These are phyloP conservation scores for Talaromyces sp. DNA, from an alignment of 2,329 filamentous ascomycete genomes.

Conservation along the genomic window DNA sequence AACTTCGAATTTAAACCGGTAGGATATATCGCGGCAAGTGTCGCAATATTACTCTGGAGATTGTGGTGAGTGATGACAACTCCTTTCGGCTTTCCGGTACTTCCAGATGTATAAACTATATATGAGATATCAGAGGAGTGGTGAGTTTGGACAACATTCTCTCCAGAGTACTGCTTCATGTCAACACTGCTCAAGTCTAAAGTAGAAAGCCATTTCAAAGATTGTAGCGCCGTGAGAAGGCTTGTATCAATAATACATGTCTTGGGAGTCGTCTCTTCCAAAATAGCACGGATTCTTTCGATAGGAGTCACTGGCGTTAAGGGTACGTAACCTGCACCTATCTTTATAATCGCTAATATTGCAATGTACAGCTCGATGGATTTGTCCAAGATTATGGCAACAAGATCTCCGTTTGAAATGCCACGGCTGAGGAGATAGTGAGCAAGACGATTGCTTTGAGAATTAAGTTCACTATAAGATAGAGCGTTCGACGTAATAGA, in stretches of 20 bases:
- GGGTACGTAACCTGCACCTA: conserved; percentile 76
- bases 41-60: conserved; percentile 70
- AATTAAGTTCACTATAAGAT: conserved; percentile 65
- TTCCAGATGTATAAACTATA: conserved; percentile 79
- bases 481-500: conserved; percentile 42
- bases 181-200: conserved; percentile 19
- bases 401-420: conserved; percentile 52
- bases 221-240: conserved; percentile 1
- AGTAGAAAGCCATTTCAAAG: conserved; percentile 18
- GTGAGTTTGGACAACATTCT: conserved; percentile 17
- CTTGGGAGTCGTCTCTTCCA: conserved; percentile 57
- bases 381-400: conserved; percentile 78
- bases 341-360: conserved; percentile 71
- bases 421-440: conserved; percentile 51
- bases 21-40: conserved; percentile 66
- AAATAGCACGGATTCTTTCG: conserved; percentile 59
- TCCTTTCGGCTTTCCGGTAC: conserved; percentile 75
- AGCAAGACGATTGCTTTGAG: conserved; percentile 62
- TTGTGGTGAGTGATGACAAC: conserved; percentile 74
- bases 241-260: conserved; percentile 42
- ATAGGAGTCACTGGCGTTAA: conserved; percentile 68
- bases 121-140: conserved; percentile 60
- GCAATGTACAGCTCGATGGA: conserved; percentile 67
- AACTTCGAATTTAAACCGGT: conserved; percentile 54
- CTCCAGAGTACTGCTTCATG: conserved; percentile 19